Percentiles rank a stretch among this genome's conserved stretches.
Conservation (phyloP, 495 filamentous ascomycete species). For the Penicillium antarcticum region DNA sequence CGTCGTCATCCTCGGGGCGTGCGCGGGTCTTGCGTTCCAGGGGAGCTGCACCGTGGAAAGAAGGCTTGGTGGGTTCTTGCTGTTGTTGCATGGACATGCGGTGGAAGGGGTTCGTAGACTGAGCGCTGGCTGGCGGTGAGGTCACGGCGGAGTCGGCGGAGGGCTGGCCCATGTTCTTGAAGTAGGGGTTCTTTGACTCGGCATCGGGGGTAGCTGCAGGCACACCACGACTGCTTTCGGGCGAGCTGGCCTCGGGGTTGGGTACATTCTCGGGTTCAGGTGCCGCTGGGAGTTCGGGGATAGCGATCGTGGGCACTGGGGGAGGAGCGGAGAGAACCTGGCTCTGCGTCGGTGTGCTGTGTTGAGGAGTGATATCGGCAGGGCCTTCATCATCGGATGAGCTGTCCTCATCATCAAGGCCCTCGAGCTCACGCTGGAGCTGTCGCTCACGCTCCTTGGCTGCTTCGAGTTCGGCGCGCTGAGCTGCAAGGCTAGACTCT, state of each 20-base stretch:
- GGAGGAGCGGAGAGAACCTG: constrained; percentile 49
- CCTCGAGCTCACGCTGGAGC: constrained; percentile 81
- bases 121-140: constrained; percentile 41
- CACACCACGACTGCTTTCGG: constrained; percentile 24
- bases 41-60: constrained; percentile 35
- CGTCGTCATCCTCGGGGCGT: constrained; percentile 76
- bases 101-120: constrained; percentile 94
- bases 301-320: constrained; percentile 20
- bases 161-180: constrained; percentile 60
- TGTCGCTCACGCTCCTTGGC: constrained; percentile 85
- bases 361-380: constrained; percentile 74
- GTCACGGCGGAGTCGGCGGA: constrained; percentile 13
- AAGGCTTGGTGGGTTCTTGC: constrained; percentile 34
- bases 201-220: constrained; percentile 28
- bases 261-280: constrained; percentile 29
- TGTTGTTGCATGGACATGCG: constrained; percentile 56
- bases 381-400: constrained; percentile 88
- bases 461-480: constrained; percentile 88
- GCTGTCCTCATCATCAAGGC: constrained; percentile 71
- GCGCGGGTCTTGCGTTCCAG: constrained; percentile 49
- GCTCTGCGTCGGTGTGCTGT: constrained; percentile 72
- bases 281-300: constrained; percentile 37
- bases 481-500: constrained; percentile 77
- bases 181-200: constrained; percentile 69
- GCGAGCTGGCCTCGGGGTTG: constrained; percentile 22